Evolutionary conservation across 2,329 filamentous ascomycete genomes (phyloP).

Genomic region (Lachnellula arida): DNA sequence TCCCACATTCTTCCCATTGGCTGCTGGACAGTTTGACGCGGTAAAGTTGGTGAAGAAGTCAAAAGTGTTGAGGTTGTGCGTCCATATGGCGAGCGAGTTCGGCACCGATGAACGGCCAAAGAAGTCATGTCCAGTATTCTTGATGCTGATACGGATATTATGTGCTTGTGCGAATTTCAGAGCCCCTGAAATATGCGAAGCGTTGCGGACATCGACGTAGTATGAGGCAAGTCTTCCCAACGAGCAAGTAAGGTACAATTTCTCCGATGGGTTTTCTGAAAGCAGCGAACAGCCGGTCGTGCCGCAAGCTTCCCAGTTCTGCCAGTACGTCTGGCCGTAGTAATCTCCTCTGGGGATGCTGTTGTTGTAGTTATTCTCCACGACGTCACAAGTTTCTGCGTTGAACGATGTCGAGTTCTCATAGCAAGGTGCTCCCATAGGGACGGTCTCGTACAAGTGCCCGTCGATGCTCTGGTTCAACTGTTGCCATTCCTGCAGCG

Average conservation of each 20-base stretch:
- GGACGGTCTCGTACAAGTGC: too few species aligned
- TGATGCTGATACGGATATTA: slow-evolving; percentile 32
- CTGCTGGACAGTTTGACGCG: too few species aligned
- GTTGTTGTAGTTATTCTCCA: background rate
- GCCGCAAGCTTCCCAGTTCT: too few species aligned
- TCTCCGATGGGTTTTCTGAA: too few species aligned
- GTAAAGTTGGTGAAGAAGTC: slow-evolving; percentile 1
- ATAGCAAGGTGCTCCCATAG: slow-evolving; percentile 7
- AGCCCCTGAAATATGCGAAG: slow-evolving; percentile 25
- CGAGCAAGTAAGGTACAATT: slow-evolving; percentile 2
- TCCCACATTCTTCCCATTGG: too few species aligned
- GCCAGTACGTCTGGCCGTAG: too few species aligned
- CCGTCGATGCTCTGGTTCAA: too few species aligned
- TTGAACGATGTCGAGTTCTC: slow-evolving; percentile 5
- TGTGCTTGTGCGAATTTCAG: slow-evolving; percentile 31
- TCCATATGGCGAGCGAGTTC: slow-evolving; percentile 9
- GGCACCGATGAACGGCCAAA: slow-evolving; percentile 15
- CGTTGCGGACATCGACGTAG: slow-evolving; percentile 1
- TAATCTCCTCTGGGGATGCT: background rate
- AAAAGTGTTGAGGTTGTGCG: slow-evolving; percentile 9
- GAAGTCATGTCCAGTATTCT: slow-evolving; percentile 44
- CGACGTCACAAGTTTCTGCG: background rate
- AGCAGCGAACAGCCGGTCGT: too few species aligned
- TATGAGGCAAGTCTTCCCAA: slow-evolving; percentile 9
- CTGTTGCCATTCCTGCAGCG: too few species aligned